Base-by-base conservation (phyloP, 192 early-diverging fungal species). In the Coemansia sp. region DNA sequence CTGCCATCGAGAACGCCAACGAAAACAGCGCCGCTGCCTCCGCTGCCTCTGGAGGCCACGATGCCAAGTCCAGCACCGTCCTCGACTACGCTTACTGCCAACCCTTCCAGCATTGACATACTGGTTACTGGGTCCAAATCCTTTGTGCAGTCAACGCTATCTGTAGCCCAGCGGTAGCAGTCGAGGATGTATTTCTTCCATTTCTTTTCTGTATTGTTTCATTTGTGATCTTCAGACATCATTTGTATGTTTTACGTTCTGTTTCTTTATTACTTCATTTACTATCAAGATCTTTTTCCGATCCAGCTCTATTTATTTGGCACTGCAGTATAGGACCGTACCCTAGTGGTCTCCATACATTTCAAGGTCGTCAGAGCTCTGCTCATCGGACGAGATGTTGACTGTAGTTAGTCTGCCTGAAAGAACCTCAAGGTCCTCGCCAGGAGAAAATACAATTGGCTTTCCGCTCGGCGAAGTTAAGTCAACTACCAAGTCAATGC, bases 91-190 rank as follows among this genome's bases (percentile, higher is more conserved):
- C 15, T 6, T 18, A 11, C 59, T 3, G 16, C 46, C 39, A 19
- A 37, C 55, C 22, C 12, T 7, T 57, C 72, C 1, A 67, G 39
- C 37, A 56, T 64, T 36, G 73, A 76, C 52, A 51, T 81, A 7
- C 73, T 81, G 16, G 78, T 81, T 8, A 76, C 73, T 8, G 78
- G 78, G 4, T 72, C 78, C 4, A 74, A 71, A 40, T 61, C 60
- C 36, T 81, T 81, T 67, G 69, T 81, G 12, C 78, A 69, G 48
- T 69, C 78, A 1, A 69, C 73, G 7, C 46, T 75, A 13, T 51
- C 56, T 5, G 43, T 66, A 32, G 41, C 63, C 8, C 68, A 78
- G 41, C 63, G 61, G 41, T 63, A 71, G 43, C 32, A 32, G 32
- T 32, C 32, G 32, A 32, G 32, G 32, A 32, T 32, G 4, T 4